phyloP scores from a whole-genome alignment of 2,329 filamentous ascomycete genomes.

The Colletotrichum sp. region DNA sequence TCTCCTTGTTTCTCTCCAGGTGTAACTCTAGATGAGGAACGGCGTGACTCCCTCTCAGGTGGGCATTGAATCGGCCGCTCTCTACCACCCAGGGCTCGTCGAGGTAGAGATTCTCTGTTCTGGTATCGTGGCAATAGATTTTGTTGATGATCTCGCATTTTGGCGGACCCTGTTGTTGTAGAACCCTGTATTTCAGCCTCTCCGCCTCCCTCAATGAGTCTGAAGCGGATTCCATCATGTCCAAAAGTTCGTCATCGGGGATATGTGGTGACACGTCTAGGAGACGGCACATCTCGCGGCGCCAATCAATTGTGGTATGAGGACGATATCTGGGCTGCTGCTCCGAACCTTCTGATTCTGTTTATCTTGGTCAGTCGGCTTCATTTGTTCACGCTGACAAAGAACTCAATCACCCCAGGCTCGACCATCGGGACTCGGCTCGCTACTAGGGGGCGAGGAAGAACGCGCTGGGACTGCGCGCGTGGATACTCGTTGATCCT shows the following conservation, averaged over 20 bases:
- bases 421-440: fast-evolving
- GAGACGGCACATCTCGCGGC: neutral
- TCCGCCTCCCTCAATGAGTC: neutral
- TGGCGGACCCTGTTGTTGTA: neutral
- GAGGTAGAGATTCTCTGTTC: neutral
- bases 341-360: neutral
- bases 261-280: neutral
- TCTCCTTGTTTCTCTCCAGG: neutral
- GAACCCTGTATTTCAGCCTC: neutral
- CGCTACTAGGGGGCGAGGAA: no score
- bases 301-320: neutral
- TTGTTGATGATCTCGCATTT: neutral
- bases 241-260: neutral
- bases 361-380: no score
- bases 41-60: neutral
- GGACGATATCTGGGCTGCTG: neutral
- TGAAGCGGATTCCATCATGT: neutral
- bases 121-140: neutral
- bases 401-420: no score
- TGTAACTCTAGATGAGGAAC: neutral
- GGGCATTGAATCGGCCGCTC: neutral
- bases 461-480: no score
- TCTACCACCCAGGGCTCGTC: neutral
- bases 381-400: no score
- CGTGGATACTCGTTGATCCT: no score